These are phyloP conservation scores for Auxenochlorella pyrenoidosa DNA, from an alignment of 139 green algal species.

Conservation along the genomic window DNA sequence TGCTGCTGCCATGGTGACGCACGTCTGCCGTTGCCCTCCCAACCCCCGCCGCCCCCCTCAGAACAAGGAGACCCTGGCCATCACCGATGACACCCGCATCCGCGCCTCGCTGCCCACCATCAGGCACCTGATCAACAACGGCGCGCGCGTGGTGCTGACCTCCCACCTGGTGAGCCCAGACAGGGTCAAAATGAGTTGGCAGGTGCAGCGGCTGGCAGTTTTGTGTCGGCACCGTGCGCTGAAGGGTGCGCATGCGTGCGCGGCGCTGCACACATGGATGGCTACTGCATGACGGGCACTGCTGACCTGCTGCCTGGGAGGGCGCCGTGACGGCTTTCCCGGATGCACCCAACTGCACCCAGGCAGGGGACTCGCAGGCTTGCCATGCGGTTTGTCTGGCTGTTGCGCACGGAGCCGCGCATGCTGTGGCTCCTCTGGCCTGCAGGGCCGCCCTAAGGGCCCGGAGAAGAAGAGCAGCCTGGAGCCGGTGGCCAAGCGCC, in stretches of 20 bases:
- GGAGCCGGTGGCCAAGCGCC: slow-evolving; percentile 66
- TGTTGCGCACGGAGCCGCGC: too few relatives aligned
- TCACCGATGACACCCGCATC: slow-evolving; percentile 98
- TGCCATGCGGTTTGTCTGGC: too few relatives aligned
- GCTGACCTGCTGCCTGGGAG: too few relatives aligned
- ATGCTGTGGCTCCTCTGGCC: not conserved
- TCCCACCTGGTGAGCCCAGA: slow-evolving; percentile 91
- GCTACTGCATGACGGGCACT: too few relatives aligned
- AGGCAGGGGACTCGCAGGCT: too few relatives aligned
- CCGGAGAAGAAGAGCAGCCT: slow-evolving; percentile 89
- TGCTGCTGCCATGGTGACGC: not conserved
- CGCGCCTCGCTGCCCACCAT: slow-evolving; percentile 92
- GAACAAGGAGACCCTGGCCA: slow-evolving; percentile 68
- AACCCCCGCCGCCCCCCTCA: not conserved
- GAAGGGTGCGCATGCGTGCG: too few relatives aligned
- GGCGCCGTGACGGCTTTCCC: too few relatives aligned
- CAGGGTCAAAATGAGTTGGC: too few relatives aligned
- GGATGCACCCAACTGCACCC: too few relatives aligned
- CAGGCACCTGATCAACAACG: slow-evolving; percentile 83
- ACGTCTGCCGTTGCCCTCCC: not conserved
- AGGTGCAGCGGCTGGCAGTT: too few relatives aligned
- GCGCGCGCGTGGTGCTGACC: slow-evolving; percentile 95
- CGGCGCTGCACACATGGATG: not conserved
- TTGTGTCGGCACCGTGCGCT: too few relatives aligned
- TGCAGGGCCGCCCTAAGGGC: slow-evolving; percentile 91